A percentile compares a stretch with the other conserved stretches of the same genome.
Evolutionary conservation across 2,329 filamentous ascomycete species (phyloP).

Genomic region (Exophiala alcalophila): DNA sequence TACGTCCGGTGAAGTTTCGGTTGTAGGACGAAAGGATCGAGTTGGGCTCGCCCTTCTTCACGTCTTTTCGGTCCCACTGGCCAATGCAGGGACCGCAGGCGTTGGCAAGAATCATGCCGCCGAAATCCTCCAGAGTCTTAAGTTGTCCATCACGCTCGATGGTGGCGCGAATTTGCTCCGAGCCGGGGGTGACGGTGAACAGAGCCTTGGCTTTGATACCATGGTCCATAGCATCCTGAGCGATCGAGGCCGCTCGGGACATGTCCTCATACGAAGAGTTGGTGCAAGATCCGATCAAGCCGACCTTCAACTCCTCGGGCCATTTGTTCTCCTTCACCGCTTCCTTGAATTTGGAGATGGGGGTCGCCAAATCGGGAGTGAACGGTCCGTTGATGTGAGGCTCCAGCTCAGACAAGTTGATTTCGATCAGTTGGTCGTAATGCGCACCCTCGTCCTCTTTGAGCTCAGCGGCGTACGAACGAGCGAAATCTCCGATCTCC

Average conservation of each 20-base stretch:
- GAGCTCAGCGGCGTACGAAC: constrained; percentile 79
- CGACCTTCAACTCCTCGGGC: constrained; percentile 95
- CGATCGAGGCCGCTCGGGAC: constrained; percentile 88
- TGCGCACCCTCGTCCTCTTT: constrained; percentile 83
- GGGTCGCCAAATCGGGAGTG: constrained; percentile 95
- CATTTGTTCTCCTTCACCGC: constrained; percentile 92
- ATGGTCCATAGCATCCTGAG: constrained; percentile 83
- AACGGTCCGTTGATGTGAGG: constrained; percentile 99
- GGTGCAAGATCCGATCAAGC: constrained; percentile 96
- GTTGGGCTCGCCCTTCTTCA: constrained; percentile 93
- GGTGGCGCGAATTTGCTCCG: constrained; percentile 93
- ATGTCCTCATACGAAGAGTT: constrained; percentile 90
- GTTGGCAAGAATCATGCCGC: constrained; percentile 90
- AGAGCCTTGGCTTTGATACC: constrained; percentile 89
- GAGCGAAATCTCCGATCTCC: constrained; percentile 86
- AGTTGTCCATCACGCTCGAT: constrained; percentile 89
- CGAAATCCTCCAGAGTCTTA: constrained; percentile 92
- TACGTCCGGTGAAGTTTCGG: constrained; percentile 98
- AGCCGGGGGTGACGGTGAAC: constrained; percentile 94
- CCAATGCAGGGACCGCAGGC: constrained; percentile 88
- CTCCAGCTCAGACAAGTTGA: constrained; percentile 92
- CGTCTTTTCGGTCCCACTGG: constrained; percentile 91
- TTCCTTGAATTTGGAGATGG: constrained; percentile 95
- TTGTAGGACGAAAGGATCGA: constrained; percentile 99
- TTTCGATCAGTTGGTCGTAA: constrained; percentile 94